Conservation (phyloP, 1,284 basidiomycete species). For the Rugosomyces carneus region DNA sequence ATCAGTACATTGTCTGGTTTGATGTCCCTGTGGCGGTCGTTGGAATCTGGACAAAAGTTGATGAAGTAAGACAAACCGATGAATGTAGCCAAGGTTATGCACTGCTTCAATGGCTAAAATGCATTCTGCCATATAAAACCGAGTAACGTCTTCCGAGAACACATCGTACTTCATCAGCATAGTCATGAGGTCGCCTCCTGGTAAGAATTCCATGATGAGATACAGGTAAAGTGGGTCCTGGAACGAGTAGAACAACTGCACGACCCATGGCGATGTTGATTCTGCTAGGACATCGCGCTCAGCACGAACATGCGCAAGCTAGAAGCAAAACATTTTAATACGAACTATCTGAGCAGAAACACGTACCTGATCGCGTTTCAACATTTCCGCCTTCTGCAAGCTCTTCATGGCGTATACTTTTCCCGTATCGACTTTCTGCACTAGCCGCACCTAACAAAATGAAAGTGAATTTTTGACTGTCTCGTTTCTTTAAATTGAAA, state of each 20-base stretch:
- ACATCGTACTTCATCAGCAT: constrained; percentile 99
- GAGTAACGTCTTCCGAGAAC: constrained; percentile 96
- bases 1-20: constrained; percentile 99
- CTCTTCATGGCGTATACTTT: constrained; percentile 99
- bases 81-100: constrained; percentile 98
- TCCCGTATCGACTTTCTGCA: constrained; percentile 95
- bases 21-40: constrained; percentile 67
- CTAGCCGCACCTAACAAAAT: constrained; percentile 76
- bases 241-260: constrained; percentile 98
- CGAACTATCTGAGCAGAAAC: neutral
- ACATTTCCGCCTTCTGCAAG: constrained; percentile 96
- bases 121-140: constrained; percentile 99
- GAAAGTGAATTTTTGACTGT: neutral
- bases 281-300: constrained; percentile 97
- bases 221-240: constrained; percentile 96
- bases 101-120: constrained; percentile 97
- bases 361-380: constrained; percentile 93
- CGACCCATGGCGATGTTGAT: constrained; percentile 97
- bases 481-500: neutral
- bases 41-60: neutral
- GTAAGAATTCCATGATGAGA: constrained; percentile 98
- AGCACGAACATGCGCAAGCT: constrained; percentile 98
- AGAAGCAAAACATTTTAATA: constrained; percentile 4
- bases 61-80: constrained; percentile 58
- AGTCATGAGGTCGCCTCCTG: constrained; percentile 96